Percentiles rank a stretch among this genome's conserved stretches.
These are phyloP conservation scores for Diaporthe helianthi DNA, from an alignment of 2,329 filamentous ascomycete genomes.

Conservation along the genomic window DNA sequence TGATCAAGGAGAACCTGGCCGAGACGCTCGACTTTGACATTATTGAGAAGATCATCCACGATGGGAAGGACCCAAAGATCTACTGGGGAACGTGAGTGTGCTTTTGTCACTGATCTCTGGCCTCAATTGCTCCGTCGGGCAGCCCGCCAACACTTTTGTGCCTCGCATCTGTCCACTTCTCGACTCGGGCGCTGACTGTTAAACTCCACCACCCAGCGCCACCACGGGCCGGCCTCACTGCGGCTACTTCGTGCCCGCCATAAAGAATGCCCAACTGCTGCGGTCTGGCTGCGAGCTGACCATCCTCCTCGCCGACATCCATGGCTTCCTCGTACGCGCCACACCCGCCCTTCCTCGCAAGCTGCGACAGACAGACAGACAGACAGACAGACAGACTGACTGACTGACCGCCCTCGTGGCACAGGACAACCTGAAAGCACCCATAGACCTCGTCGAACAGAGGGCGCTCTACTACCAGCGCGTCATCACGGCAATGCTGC, in stretches of 20 bases:
- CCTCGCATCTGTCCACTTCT: not conserved
- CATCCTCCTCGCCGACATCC: constrained; percentile 77
- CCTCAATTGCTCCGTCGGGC: not conserved
- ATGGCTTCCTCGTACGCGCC: constrained; percentile 68
- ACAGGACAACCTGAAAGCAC: constrained; percentile 74
- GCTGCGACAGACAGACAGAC: too few relatives aligned
- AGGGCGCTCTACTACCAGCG: constrained; percentile 85
- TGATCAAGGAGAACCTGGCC: constrained; percentile 82
- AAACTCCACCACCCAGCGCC: constrained; percentile 59
- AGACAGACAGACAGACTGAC: too few relatives aligned
- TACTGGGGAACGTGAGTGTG: constrained; percentile 73
- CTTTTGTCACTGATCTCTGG: too few relatives aligned
- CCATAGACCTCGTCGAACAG: constrained; percentile 83
- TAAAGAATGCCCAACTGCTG: constrained; percentile 90
- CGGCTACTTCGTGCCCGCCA: constrained; percentile 86
- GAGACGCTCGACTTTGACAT: constrained; percentile 87
- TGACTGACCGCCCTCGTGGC: not conserved
- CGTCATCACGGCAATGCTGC: constrained; percentile 76
- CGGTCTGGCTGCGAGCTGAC: constrained; percentile 83
- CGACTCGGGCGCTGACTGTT: constrained; percentile 18
- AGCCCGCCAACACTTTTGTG: not conserved
- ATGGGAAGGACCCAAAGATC: constrained; percentile 76
- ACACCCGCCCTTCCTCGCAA: not conserved
- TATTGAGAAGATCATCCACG: constrained; percentile 74
- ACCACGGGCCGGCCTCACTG: constrained; percentile 88